These are phyloP conservation scores for Letharia lupina DNA, from an alignment of 495 filamentous ascomycete species.

Conservation along the genomic window DNA sequence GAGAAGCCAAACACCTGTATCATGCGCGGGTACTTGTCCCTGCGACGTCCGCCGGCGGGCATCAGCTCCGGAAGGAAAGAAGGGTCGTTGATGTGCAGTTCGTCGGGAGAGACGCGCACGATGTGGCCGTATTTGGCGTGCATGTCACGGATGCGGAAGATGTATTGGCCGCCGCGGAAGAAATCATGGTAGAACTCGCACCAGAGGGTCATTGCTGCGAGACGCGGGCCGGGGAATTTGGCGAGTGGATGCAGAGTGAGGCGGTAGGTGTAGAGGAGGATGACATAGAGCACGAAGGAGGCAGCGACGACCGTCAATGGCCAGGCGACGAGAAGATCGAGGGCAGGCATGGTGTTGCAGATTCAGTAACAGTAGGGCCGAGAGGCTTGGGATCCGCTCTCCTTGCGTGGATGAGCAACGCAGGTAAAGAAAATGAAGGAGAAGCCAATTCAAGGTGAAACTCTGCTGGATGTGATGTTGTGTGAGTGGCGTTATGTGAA, in stretches of 20 bases:
- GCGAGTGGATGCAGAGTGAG: constrained; percentile 28
- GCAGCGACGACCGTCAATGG: constrained; percentile 5
- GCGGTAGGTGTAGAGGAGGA: constrained; percentile 25
- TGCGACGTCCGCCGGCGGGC: constrained; percentile 9
- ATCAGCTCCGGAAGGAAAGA: constrained; percentile 20
- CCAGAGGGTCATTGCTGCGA: constrained; percentile 29
- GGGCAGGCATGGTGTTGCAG: neutral
- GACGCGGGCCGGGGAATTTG: constrained; percentile 29
- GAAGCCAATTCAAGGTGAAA: neutral
- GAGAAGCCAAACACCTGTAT: constrained; percentile 18
- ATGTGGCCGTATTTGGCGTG: constrained; percentile 23
- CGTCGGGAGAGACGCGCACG: constrained; percentile 24
- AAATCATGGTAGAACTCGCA: constrained; percentile 30
- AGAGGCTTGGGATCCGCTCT: neutral
- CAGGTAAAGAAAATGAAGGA: neutral
- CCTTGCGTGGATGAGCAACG: neutral
- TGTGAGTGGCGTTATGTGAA: neutral
- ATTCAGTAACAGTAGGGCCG: neutral
- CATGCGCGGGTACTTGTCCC: constrained; percentile 15
- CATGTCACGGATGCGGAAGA: constrained; percentile 21
- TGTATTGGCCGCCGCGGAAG: constrained; percentile 15
- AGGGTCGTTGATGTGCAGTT: constrained; percentile 27
- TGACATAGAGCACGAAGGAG: constrained; percentile 2
- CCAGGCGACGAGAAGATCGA: neutral
- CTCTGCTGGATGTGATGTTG: neutral